Evolutionary conservation across 305 asterid species (phyloP).

Genomic region (Lippia alba): DNA sequence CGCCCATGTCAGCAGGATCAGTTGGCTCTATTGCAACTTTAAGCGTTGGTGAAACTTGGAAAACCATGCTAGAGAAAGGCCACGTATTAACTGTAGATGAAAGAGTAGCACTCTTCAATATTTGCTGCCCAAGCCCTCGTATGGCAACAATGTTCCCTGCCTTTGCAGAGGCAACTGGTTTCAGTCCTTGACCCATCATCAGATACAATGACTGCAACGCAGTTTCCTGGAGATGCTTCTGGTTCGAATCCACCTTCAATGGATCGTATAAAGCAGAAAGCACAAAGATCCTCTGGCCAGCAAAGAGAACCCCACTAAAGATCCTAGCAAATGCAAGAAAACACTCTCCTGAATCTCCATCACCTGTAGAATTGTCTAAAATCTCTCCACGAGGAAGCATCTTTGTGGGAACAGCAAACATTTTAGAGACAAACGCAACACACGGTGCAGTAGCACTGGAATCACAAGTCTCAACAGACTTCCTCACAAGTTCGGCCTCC

Average conservation of each 20-base stretch:
- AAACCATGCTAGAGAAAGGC: conserved; percentile 97
- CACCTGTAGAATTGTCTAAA: conserved; percentile 45
- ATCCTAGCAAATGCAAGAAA: conserved; percentile 97
- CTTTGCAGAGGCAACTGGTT: conserved; percentile 74
- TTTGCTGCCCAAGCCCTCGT: conserved; percentile 90
- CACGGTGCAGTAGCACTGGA: conserved; percentile 73
- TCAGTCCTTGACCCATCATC: conserved; percentile 97
- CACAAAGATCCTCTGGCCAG: conserved; percentile 82
- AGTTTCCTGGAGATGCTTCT: conserved; percentile 87
- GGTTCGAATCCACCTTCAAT: conserved; percentile 64
- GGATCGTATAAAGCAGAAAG: conserved; percentile 91
- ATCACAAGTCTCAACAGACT: conserved; percentile 82
- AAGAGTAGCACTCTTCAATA: conserved; percentile 93
- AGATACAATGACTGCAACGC: conserved; percentile 78
- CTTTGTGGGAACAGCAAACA: conserved; percentile 87
- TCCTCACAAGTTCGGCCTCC: conserved; percentile 74
- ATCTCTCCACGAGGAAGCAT: conserved; percentile 87
- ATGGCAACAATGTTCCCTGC: conserved; percentile 91
- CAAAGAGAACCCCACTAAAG: conserved; percentile 81
- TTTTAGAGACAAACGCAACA: conserved; percentile 89
- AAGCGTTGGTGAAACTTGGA: conserved; percentile 92
- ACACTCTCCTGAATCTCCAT: conserved; percentile 85
- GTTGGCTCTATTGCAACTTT: conserved; percentile 97
- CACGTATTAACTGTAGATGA: conserved; percentile 80
- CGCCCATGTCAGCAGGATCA: conserved; percentile 90